These are phyloP conservation scores for Babesia ovis DNA, from an alignment of 169 alveolate species.

Conservation along the genomic window DNA sequence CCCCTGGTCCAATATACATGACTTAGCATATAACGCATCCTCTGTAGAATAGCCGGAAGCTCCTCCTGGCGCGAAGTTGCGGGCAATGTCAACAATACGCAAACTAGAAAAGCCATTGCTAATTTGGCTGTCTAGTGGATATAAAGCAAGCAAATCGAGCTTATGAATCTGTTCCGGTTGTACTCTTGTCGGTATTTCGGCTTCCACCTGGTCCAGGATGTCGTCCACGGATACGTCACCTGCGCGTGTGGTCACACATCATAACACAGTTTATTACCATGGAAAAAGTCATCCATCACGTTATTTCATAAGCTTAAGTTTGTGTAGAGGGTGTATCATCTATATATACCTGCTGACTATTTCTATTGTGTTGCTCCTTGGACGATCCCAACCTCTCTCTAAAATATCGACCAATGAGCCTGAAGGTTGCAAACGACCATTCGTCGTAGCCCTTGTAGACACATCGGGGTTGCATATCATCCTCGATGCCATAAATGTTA, in stretches of 20 bases:
- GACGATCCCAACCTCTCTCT: background rate
- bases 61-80: constrained; percentile 44
- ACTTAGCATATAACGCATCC: constrained; percentile 20
- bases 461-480: constrained; percentile 9
- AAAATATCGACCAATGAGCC: background rate
- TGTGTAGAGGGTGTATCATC: constrained; percentile 1
- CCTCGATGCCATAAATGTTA: constrained; percentile 24
- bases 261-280: constrained; percentile 5
- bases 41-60: constrained; percentile 12
- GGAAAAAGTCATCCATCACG: constrained; percentile 17
- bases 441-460: constrained; percentile 22
- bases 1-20: constrained; percentile 27
- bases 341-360: background rate
- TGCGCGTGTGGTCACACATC: constrained; percentile 21
- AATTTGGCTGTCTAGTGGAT: constrained; percentile 40
- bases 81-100: constrained; percentile 47
- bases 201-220: constrained; percentile 29
- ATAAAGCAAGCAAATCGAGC: background rate
- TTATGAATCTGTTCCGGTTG: background rate
- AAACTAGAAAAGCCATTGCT: constrained; percentile 44
- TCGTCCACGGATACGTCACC: constrained; percentile 18
- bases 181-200: background rate
- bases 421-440: constrained; percentile 12
- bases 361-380: background rate
- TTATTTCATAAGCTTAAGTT: background rate